phyloP scores from a whole-genome alignment of 352 stramenopile species.

The Bremia lactucae region DNA sequence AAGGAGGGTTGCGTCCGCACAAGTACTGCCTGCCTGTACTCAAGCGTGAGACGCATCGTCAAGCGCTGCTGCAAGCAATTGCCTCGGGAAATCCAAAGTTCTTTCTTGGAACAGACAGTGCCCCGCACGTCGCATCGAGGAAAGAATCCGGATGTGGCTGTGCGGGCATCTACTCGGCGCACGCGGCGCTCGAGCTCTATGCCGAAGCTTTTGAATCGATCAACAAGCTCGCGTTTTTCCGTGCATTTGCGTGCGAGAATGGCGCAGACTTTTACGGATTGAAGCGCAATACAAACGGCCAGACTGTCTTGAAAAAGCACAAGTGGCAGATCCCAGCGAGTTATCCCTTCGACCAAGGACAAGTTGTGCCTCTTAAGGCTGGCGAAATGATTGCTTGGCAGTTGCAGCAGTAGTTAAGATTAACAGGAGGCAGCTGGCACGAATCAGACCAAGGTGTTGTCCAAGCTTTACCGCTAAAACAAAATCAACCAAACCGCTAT shows the following conservation, averaged over 20 bases:
- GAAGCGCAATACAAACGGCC: constrained; percentile 73
- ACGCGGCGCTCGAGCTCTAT: constrained; percentile 95
- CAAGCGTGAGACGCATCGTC: constrained; percentile 91
- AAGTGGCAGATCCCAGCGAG: constrained; percentile 85
- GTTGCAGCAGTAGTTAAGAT: constrained; percentile 24
- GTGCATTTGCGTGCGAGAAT: constrained; percentile 91
- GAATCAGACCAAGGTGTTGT: constrained; percentile 10
- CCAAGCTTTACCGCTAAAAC: too few species aligned
- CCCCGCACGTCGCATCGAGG: constrained; percentile 86
- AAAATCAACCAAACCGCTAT: too few species aligned
- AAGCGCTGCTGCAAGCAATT: constrained; percentile 85
- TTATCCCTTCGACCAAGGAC: constrained; percentile 85
- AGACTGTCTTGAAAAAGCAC: constrained; percentile 82
- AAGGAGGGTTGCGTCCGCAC: constrained; percentile 94
- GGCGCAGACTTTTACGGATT: constrained; percentile 96
- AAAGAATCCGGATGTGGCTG: constrained; percentile 92
- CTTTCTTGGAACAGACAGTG: constrained; percentile 97
- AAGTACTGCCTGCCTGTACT: constrained; percentile 99
- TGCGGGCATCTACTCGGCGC: constrained; percentile 95
- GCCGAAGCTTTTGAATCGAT: constrained; percentile 93
- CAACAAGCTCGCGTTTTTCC: constrained; percentile 88
- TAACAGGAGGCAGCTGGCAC: too few species aligned
- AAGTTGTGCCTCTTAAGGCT: constrained; percentile 88
- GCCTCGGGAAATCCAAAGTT: constrained; percentile 92
- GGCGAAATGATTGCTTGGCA: constrained; percentile 90